Conservation (phyloP, 495 filamentous ascomycete species). For the Coniosporium apollinis region DNA sequence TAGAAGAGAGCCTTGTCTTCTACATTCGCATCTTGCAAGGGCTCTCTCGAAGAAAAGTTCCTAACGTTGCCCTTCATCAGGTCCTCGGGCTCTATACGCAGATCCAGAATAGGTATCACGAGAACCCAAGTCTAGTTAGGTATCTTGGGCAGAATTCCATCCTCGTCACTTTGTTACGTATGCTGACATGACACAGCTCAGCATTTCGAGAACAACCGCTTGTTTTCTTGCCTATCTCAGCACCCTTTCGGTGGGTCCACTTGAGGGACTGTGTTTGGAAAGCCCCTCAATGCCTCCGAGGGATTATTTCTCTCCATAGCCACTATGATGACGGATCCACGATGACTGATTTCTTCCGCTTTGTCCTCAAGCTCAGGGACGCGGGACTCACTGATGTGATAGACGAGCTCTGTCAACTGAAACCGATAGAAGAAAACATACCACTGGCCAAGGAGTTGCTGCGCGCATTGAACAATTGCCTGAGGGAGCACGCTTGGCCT, state of each 20-base stretch:
- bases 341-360: no score
- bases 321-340: no score
- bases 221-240: not conserved
- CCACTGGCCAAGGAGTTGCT: not conserved
- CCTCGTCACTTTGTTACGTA: not conserved
- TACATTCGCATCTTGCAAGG: not conserved
- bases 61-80: not conserved
- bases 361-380: no score
- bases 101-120: not conserved
- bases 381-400: not conserved
- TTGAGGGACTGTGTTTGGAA: slow-evolving; percentile 1
- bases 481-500: not conserved
- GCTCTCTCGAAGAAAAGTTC: not conserved
- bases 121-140: not conserved
- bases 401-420: not conserved
- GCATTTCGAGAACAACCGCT: not conserved
- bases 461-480: not conserved
- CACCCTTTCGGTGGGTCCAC: not conserved
- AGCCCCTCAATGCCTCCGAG: not conserved
- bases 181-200: not conserved
- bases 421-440: no score
- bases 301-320: no score
- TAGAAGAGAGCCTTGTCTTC: not conserved
- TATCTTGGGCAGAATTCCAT: not conserved
- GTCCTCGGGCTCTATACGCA: not conserved